Evolutionary conservation across 352 stramenopile species (phyloP).

Genomic region (Globisporangium recalcitrans): DNA sequence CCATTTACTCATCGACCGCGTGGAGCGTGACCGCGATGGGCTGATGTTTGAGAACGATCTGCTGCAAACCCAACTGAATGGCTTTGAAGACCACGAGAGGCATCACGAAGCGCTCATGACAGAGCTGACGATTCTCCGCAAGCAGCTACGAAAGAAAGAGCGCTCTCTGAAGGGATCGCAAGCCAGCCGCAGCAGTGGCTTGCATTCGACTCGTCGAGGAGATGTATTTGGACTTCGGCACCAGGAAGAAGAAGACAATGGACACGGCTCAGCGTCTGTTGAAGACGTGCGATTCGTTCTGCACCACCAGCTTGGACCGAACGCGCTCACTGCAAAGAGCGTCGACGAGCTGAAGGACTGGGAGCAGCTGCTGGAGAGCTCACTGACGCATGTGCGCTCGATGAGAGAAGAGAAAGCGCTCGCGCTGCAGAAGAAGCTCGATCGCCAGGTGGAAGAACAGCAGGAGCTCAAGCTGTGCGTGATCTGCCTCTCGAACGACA

Average conservation of each 20-base stretch:
- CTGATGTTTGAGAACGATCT: constrained; percentile 81
- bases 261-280: constrained; percentile 12
- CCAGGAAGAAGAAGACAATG: not conserved
- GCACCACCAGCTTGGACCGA: constrained; percentile 19
- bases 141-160: constrained; percentile 35
- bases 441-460: constrained; percentile 69
- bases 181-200: not conserved
- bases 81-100: constrained; percentile 57
- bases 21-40: constrained; percentile 78
- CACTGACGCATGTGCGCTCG: constrained; percentile 43
- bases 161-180: not conserved
- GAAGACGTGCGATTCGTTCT: constrained; percentile 27
- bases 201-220: not conserved
- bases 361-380: constrained; percentile 65
- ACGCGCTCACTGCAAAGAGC: constrained; percentile 21
- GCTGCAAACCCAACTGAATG: constrained; percentile 67
- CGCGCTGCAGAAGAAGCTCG: constrained; percentile 70
- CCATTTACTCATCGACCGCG: constrained; percentile 74
- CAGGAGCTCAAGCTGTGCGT: constrained; percentile 85
- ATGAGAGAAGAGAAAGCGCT: constrained; percentile 72
- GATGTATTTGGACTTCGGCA: not conserved
- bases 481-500: constrained; percentile 77
- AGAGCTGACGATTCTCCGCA: constrained; percentile 45
- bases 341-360: constrained; percentile 67
- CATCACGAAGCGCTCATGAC: constrained; percentile 66